Conservation (phyloP, 202 grass and related monocot genomes). For the Carex arenaria region DNA sequence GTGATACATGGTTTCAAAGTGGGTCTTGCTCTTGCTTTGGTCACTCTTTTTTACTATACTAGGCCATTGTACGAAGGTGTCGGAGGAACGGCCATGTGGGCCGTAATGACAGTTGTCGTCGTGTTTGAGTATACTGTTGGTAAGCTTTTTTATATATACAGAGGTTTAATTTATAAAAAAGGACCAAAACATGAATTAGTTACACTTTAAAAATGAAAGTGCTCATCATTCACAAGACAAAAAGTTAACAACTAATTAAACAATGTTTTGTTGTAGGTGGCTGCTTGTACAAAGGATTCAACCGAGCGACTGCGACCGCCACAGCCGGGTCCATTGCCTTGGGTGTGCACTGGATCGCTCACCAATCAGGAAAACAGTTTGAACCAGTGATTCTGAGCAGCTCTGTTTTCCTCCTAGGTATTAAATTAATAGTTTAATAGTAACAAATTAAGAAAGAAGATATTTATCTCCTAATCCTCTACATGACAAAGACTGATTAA, state of each 20-base stretch:
- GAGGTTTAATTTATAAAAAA: neutral
- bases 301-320: conserved; percentile 59
- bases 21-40: conserved; percentile 55
- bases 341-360: conserved; percentile 71
- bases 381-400: conserved; percentile 49
- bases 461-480: neutral
- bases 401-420: conserved; percentile 81
- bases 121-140: conserved; percentile 88
- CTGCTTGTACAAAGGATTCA: conserved; percentile 86
- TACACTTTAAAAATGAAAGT: neutral
- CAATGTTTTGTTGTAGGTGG: conserved; percentile 39
- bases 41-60: conserved; percentile 77
- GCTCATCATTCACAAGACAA: neutral
- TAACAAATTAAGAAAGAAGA: neutral
- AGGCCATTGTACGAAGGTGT: conserved; percentile 78
- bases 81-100: conserved; percentile 77
- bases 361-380: conserved; percentile 48
- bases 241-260: neutral
- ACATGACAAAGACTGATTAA: neutral
- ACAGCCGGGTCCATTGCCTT: conserved; percentile 59
- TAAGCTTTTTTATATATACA: conserved; percentile 16
- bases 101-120: conserved; percentile 86
- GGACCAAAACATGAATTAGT: neutral
- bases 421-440: neutral
- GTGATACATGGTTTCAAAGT: conserved; percentile 70